A percentile compares a stretch with the other conserved stretches of the same genome.
phyloP scores from a whole-genome alignment of 2,329 filamentous ascomycete species.

The Epichloe coenophiala region DNA sequence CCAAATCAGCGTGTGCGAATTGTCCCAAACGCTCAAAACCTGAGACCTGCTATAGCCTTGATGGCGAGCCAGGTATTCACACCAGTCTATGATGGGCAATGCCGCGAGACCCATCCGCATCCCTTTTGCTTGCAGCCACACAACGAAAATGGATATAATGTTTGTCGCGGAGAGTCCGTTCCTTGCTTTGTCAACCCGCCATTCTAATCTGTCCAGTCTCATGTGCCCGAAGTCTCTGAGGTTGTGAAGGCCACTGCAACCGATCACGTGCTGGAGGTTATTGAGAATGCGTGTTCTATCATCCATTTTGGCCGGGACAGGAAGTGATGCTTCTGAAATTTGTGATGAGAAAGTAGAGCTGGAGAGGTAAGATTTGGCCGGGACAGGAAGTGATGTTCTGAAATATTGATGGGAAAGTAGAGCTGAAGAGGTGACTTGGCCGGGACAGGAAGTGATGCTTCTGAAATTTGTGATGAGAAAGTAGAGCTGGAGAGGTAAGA shows the following conservation, averaged over 20 bases:
- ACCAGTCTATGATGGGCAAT: slow-evolving; percentile 2
- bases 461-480: not conserved
- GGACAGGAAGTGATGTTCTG: not conserved
- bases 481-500: not conserved
- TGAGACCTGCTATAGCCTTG: not conserved
- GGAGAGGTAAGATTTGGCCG: not conserved
- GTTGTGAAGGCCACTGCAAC: slow-evolving; percentile 11
- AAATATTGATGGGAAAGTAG: not conserved
- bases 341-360: not conserved
- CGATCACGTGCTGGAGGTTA: slow-evolving; percentile 11
- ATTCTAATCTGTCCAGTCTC: slow-evolving; percentile 13
- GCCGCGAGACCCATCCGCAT: not conserved
- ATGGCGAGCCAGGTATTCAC: not conserved
- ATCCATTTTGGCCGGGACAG: slow-evolving; percentile 10
- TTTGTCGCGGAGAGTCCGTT: slow-evolving; percentile 5
- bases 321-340: not conserved
- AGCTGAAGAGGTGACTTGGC: not conserved
- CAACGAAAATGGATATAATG: slow-evolving; percentile 13
- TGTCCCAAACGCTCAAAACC: not conserved
- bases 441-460: not conserved
- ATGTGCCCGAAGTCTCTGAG: slow-evolving; percentile 12
- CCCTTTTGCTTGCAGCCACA: slow-evolving; percentile 15
- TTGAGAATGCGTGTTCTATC: slow-evolving; percentile 5
- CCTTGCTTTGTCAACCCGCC: slow-evolving; percentile 6
- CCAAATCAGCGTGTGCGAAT: not conserved